Base-by-base conservation (phyloP, 1,284 basidiomycete species). In the Phlebopus sp. region DNA sequence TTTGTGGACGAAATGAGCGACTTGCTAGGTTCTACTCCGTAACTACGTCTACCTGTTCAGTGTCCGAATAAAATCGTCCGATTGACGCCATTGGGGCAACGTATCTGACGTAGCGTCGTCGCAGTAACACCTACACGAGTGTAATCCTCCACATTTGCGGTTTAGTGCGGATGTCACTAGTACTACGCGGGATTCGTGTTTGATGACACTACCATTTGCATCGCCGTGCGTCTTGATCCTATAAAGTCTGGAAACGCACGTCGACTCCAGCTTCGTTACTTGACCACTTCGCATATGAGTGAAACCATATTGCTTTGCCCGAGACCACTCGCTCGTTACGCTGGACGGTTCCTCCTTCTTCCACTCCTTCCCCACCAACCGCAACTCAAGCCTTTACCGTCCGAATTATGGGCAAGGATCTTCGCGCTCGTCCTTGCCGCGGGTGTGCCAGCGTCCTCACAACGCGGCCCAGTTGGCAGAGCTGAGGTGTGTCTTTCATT, bases 1-100 rank as follows among this genome's bases (percentile, higher is more conserved):
- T 90, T 89, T 66, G 67, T 87, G 35, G 84, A 84, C 49, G 86
- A 86, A 56, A 81, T 90, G 77, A 76, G 75, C 23, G 85, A 85
- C 61, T 74, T 89, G 23, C 38, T 68, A n/a, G 56, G 53, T 27
- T 46, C 51, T 8, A 37, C 42, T 37, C 46, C 34, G 41, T 63
- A 36, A 14, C 17, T 34, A 27, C n/a, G 25, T n/a, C n/a, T n/a
- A n/a, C n/a, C n/a, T 21, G 27, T 29, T 29, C 27, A 29, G 27
- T 9, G 27, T 29, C 27, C 21, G 21, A 29, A 29, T 29, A 8
- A 29, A 29, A 29, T 29, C 14, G 17, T 35, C 32, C 7, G 17
- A n/a, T 35, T 35, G 32, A 35, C 32, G 17, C 32, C n/a, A 35
- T 35, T 18, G 2, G 32, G 32, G n/a, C n/a, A n/a, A 34, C 11